Base-by-base conservation (phyloP, 2,329 filamentous ascomycete species). In the Fusarium circinatum region DNA sequence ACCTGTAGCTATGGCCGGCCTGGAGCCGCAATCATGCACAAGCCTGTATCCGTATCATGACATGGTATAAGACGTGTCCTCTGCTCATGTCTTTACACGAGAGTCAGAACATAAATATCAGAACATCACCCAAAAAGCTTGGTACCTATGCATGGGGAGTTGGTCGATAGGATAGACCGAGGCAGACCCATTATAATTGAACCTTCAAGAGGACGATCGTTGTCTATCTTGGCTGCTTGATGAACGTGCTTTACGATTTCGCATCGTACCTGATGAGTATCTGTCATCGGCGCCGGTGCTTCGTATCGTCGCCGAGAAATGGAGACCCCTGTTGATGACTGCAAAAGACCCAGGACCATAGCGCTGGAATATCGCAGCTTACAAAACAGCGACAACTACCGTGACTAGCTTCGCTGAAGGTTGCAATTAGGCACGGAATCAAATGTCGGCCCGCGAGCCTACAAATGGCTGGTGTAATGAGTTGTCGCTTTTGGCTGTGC, bases 201-300 rank as follows among this genome's bases (percentile, higher is more conserved):
- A 24, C 54, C 62, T 45, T 34, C 22, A 64, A 52, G 34, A 62
- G 15, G 70, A 57, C 48, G 57, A 73, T 74, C 71, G 20, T 32
- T 57, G 28, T 44, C 26, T 59, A 22, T 26, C 14, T 47, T 15
- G 20, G 18, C 45, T 47, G 12, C 69, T 62, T 69, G 52, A 41
- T 69, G 52, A 36, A 55, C 20, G 57, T 38, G 44, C 44, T 36
- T 36, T 39, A 45, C 28, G 47, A 70, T 64, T 56, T 66, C 45
- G 65, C 70, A 61, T 62, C 60, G 51, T 66, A 48, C 55, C 52
- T 70, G 52, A 38, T 30, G 51, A 57, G 52, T 34, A 44, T 64
- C 62, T 74, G 61, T 47, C 47, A 74, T 74, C 71, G 71, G 71
- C 62, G 47, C 51, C 65, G 55, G 70, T 39, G 36, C 49, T 62